Evolutionary conservation across 1,139 yeast genomes (phyloP), one percentile per base, ranked within the genome.

Genomic region (Candida neerlandica): DNA sequence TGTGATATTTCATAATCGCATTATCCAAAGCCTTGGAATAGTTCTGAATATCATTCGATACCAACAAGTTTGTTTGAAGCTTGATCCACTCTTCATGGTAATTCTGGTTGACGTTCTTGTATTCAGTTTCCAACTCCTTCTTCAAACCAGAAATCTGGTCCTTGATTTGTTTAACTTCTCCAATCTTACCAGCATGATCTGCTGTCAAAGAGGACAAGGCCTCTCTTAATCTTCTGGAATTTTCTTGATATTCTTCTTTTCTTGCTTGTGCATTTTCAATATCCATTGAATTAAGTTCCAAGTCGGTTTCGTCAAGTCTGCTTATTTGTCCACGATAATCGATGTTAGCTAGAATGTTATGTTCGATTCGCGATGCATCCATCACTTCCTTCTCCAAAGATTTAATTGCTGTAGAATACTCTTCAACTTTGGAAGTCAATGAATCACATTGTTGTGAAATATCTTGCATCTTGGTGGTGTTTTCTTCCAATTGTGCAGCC

Each of bases 1-100:
- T 80, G 64, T 95, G 99, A 62, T 84, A 94, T 60, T 86, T 85
- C 97, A 95, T 92, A 46, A 95, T 92, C 0, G 98, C 97, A 57
- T 83, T 83, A 61, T 95, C 99, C 45, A 95, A 75, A 0, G 97
- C 96, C 58, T 85, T 89, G 11, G 91, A 81, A 61, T 91, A 91
- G 1, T 88, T 86, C 18, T 79, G 86, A 45, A 95, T 73, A 68
- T 95, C 99, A 51, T 88, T 90, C 7, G 89, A 85, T n/a, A 90
- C 88, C 44, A 89, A 78, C 33, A 85, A 66, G 52, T 86, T 86
- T 0, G 96, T 86, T 58, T 89, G 94, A 37, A 91, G 72, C 58
- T 83, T 83, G 26, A 91, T 82, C 80, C 90, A 84, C 55, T 89
- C 95, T 51, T 78, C 76, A 45, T 84, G 84, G 62, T 86, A 90